Conservation (phyloP, 75 land plant species). For the Sequoia sempervirens region DNA sequence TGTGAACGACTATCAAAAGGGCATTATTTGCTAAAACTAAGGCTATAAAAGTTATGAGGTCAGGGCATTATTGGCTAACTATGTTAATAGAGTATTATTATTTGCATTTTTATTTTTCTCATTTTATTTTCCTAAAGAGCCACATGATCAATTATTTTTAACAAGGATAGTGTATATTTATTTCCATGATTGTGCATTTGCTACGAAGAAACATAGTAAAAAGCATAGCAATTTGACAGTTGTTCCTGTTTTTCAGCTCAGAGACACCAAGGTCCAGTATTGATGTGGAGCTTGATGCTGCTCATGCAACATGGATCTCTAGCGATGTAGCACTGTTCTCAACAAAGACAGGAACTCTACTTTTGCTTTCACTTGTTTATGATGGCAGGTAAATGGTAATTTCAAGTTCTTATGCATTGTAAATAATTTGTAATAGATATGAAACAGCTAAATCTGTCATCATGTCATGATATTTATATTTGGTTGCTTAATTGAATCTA, state of each 20-base stretch:
- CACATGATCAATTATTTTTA: neutral
- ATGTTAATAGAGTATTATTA: neutral
- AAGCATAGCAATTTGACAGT: neutral
- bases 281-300: conserved; percentile 91
- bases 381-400: conserved; percentile 68
- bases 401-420: neutral
- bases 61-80: neutral
- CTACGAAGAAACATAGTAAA: neutral
- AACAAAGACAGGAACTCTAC: conserved; percentile 84
- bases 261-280: conserved; percentile 81
- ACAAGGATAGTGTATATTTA: neutral
- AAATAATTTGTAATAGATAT: neutral
- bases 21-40: no score
- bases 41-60: no score
- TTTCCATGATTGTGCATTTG: neutral
- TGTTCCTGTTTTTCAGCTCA: conserved; percentile 51
- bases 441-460: neutral
- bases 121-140: neutral
- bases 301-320: conserved; percentile 83
- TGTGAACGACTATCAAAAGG: no score
- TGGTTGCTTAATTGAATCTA: neutral
- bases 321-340: conserved; percentile 88
- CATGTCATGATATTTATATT: neutral
- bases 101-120: neutral
- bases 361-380: conserved; percentile 74